Percentiles rank a stretch among this genome's conserved stretches.
Evolutionary conservation across 192 early-diverging fungal genomes (phyloP).

Genomic region (Dissophora ornata): DNA sequence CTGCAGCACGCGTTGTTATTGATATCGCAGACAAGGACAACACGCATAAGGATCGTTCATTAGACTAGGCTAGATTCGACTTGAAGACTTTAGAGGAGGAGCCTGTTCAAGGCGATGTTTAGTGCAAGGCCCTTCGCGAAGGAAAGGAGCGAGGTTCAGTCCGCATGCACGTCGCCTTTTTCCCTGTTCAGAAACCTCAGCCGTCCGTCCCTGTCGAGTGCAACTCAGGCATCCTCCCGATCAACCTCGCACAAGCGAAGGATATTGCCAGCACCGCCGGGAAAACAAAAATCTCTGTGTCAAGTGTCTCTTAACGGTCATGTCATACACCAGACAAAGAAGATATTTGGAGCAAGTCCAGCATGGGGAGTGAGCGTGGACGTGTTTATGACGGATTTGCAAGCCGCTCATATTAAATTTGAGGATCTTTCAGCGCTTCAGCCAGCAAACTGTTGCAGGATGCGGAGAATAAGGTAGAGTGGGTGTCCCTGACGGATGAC

Average conservation of each 20-base stretch:
- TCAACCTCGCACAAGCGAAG: conserved; percentile 74
- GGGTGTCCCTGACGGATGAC: conserved; percentile 52
- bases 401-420: conserved; percentile 67
- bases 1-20: conserved; percentile 74
- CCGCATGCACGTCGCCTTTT: conserved; percentile 46
- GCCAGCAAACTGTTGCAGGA: conserved; percentile 31
- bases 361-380: conserved; percentile 79
- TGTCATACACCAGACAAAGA: conserved; percentile 66
- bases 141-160: conserved; percentile 42
- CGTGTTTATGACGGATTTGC: conserved; percentile 78
- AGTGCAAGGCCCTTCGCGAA: conserved; percentile 43
- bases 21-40: conserved; percentile 87
- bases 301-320: conserved; percentile 65
- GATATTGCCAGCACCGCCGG: conserved; percentile 62
- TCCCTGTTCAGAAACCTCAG: conserved; percentile 20
- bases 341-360: conserved; percentile 81
- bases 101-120: conserved; percentile 57
- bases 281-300: conserved; percentile 62
- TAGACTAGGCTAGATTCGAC: conserved; percentile 69
- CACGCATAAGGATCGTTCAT: conserved; percentile 71
- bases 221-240: conserved; percentile 70
- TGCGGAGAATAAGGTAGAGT: conserved; percentile 56
- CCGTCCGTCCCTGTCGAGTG: conserved; percentile 54
- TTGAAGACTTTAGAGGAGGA: conserved; percentile 57
- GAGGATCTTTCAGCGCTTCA: conserved; percentile 59